These are phyloP conservation scores for Ascochyta viciae-villosae DNA, from an alignment of 2,329 filamentous ascomycete genomes.

Conservation along the genomic window DNA sequence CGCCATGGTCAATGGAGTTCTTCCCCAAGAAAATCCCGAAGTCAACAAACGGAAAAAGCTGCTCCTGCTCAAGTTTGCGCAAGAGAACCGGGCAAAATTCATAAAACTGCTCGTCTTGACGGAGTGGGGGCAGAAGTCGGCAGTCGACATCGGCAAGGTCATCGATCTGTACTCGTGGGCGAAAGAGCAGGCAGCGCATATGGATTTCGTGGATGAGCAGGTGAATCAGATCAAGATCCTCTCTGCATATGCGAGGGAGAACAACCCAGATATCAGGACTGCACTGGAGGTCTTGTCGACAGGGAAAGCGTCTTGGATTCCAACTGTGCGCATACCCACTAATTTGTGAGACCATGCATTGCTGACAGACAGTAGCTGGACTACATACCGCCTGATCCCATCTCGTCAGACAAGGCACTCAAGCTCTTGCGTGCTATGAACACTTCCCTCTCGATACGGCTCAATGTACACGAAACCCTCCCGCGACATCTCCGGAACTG, in stretches of 20 bases:
- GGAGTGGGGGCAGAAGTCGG: conserved; percentile 75
- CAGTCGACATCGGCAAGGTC: conserved; percentile 79
- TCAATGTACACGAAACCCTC: conserved; percentile 85
- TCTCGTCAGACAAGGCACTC: conserved; percentile 75
- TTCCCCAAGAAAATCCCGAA: conserved; percentile 36
- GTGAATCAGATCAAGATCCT: conserved; percentile 74
- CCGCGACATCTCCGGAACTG: conserved; percentile 81
- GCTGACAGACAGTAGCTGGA: conserved; percentile 61
- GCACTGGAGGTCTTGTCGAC: conserved; percentile 84
- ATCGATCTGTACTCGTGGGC: conserved; percentile 86
- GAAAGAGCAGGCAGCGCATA: conserved; percentile 40
- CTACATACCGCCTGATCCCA: conserved; percentile 75
- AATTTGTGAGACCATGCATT: not conserved
- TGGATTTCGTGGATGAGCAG: conserved; percentile 61
- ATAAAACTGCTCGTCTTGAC: conserved; percentile 91
- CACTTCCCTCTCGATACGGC: conserved; percentile 78
- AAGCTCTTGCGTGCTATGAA: conserved; percentile 82
- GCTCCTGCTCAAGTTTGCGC: conserved; percentile 76
- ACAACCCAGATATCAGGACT: conserved; percentile 89
- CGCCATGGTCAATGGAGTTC: conserved; percentile 48
- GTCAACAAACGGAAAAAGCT: conserved; percentile 69
- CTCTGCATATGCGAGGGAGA: conserved; percentile 75
- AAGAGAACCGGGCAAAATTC: conserved; percentile 83
- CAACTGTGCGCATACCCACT: conserved; percentile 66
- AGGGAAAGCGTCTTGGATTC: conserved; percentile 78